Percentiles rank a stretch among this genome's conserved stretches.
Evolutionary conservation across 208 protist species (phyloP).

Genomic region (Acanthamoeba lenticulata): DNA sequence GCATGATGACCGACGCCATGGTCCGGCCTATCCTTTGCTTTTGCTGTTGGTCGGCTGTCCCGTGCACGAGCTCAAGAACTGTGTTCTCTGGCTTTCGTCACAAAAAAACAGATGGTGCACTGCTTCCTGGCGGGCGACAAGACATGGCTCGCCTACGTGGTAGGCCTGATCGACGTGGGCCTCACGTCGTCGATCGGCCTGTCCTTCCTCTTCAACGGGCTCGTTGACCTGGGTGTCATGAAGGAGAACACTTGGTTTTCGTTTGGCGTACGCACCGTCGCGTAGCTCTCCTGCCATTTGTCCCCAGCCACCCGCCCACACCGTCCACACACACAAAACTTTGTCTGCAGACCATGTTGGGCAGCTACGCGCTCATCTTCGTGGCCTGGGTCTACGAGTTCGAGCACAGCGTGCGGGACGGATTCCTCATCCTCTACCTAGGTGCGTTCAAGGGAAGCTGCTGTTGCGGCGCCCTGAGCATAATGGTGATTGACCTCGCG

Average conservation of each 20-base stretch:
- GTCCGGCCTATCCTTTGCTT: not conserved
- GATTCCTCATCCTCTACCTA: not conserved
- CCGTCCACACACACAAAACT: not conserved
- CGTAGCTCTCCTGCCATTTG: not conserved
- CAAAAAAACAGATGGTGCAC: not conserved
- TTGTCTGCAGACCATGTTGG: not conserved
- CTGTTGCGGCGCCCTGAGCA: no score
- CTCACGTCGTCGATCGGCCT: not conserved
- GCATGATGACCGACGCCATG: conserved; percentile 34
- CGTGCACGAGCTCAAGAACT: no score
- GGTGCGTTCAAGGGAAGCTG: no score
- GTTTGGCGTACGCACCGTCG: not conserved
- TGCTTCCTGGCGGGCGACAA: not conserved
- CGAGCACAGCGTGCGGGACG: not conserved
- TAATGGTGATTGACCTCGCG: no score
- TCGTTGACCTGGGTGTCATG: conserved; percentile 29
- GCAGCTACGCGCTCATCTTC: not conserved
- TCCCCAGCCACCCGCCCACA: not conserved
- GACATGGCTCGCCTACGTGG: not conserved
- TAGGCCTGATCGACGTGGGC: not conserved
- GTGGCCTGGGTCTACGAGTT: not conserved
- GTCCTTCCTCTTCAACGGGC: conserved; percentile 13
- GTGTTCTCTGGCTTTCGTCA: no score
- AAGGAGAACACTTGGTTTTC: not conserved
- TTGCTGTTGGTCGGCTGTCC: no score